Conservation (phyloP, 805 yeast genomes). For the Ogataea pignaliae region DNA sequence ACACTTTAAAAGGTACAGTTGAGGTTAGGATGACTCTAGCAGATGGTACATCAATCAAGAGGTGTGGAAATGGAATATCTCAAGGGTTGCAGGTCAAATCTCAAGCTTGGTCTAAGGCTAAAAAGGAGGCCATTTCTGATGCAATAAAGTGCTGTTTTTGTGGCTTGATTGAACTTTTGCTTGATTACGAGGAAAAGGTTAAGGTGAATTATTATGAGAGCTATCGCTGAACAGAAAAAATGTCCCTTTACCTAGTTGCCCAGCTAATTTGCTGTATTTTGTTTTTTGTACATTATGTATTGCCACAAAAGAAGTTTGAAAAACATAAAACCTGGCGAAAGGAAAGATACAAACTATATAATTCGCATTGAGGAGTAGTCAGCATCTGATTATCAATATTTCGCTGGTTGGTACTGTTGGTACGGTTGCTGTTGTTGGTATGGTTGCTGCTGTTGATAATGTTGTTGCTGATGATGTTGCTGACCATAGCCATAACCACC, state of each 20-base stretch:
- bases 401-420: too few species aligned
- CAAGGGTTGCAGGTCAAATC: slow-evolving; percentile 31
- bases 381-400: too few species aligned
- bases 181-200: slow-evolving; percentile 25
- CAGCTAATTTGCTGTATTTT: too few species aligned
- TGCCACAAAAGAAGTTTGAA: too few species aligned
- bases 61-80: slow-evolving; percentile 37
- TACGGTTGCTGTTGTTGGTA: too few species aligned
- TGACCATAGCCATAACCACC: too few species aligned
- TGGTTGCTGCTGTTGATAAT: too few species aligned
- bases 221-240: slow-evolving; percentile 2
- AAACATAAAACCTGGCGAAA: too few species aligned
- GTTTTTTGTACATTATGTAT: too few species aligned
- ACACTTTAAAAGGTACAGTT: slow-evolving; percentile 18
- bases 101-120: slow-evolving; percentile 34
- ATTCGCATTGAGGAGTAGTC: too few species aligned
- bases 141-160: slow-evolving; percentile 41
- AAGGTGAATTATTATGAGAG: slow-evolving; percentile 20
- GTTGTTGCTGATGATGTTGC: too few species aligned
- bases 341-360: too few species aligned
- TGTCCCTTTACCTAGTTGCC: neutral
- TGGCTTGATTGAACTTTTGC: slow-evolving; percentile 28
- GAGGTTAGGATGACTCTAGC: slow-evolving; percentile 33
- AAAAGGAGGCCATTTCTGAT: slow-evolving; percentile 45
- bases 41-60: slow-evolving; percentile 40